Percentiles rank a stretch among this genome's conserved stretches.
Evolutionary conservation across 73 alveolate species (phyloP).

Genomic region (Tetrahymena borealis): DNA sequence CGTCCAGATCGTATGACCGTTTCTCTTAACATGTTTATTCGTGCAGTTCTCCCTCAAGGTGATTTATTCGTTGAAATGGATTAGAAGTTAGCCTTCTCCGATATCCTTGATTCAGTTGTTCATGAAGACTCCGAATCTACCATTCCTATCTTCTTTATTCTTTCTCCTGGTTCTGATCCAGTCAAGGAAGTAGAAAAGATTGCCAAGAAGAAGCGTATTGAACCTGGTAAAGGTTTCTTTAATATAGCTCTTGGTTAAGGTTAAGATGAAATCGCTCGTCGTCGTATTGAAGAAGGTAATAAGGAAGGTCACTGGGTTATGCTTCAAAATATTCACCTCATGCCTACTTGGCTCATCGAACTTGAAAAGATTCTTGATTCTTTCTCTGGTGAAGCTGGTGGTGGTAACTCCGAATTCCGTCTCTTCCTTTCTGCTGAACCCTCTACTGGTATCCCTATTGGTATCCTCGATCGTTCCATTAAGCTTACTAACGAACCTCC

Average conservation of each 20-base stretch:
- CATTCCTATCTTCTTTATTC: conserved; percentile 98
- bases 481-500: conserved; percentile 99
- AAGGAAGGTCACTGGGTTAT: conserved; percentile 99
- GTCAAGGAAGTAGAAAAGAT: conserved; percentile 96
- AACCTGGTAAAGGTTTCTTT: conserved; percentile 87
- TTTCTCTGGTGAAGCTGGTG: conserved; percentile 89
- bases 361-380: conserved; percentile 97
- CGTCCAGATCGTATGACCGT: conserved; percentile 98
- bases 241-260: conserved; percentile 99
- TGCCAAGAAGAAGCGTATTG: conserved; percentile 80
- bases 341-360: conserved; percentile 97
- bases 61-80: conserved; percentile 80
- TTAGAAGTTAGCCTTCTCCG: conserved; percentile 83
- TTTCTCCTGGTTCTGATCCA: conserved; percentile 99
- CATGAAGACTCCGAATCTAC: conserved; percentile 94
- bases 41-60: conserved; percentile 83
- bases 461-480: conserved; percentile 98
- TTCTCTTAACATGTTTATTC: conserved; percentile 95
- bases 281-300: conserved; percentile 95
- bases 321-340: conserved; percentile 98
- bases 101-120: conserved; percentile 74
- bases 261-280: conserved; percentile 96
- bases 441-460: conserved; percentile 92
- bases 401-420: conserved; percentile 97
- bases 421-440: conserved; percentile 87